phyloP scores from a whole-genome alignment of 257 asterid genomes.

The Nicotiana tomentosiformis region DNA sequence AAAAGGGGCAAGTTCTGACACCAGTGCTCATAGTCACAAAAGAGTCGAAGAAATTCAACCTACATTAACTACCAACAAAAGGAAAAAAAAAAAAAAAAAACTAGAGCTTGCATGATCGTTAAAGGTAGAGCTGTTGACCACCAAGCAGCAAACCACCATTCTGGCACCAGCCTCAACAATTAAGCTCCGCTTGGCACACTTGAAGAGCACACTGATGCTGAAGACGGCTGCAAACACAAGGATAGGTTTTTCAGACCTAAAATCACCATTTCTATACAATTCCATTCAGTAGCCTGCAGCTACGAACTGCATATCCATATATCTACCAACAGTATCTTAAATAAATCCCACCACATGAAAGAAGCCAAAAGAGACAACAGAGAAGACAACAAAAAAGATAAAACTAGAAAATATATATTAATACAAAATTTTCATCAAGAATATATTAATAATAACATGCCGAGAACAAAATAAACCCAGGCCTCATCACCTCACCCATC shows the following conservation, averaged over 20 bases:
- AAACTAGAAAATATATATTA: background rate
- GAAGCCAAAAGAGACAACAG: background rate
- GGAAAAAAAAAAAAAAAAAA: background rate
- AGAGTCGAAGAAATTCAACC: background rate
- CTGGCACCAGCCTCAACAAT: constrained; percentile 2
- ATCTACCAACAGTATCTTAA: background rate
- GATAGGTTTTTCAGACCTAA: background rate
- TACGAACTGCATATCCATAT: background rate
- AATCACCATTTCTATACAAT: background rate
- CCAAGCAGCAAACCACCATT: background rate
- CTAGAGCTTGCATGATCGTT: background rate
- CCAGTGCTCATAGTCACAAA: background rate
- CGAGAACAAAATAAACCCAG: background rate
- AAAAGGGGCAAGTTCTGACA: background rate
- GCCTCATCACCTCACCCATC: background rate
- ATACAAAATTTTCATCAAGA: background rate
- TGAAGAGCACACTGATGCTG: background rate
- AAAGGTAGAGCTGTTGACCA: background rate
- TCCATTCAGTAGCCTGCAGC: background rate
- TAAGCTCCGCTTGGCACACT: background rate
- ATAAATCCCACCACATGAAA: background rate
- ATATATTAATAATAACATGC: background rate
- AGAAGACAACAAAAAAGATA: background rate
- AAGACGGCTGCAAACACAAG: constrained; percentile 1
- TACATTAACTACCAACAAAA: background rate